Percentiles rank a stretch among this genome's conserved stretches.
Conservation (phyloP, 2,329 filamentous ascomycete genomes). For the Hirsutella rhossiliensis region DNA sequence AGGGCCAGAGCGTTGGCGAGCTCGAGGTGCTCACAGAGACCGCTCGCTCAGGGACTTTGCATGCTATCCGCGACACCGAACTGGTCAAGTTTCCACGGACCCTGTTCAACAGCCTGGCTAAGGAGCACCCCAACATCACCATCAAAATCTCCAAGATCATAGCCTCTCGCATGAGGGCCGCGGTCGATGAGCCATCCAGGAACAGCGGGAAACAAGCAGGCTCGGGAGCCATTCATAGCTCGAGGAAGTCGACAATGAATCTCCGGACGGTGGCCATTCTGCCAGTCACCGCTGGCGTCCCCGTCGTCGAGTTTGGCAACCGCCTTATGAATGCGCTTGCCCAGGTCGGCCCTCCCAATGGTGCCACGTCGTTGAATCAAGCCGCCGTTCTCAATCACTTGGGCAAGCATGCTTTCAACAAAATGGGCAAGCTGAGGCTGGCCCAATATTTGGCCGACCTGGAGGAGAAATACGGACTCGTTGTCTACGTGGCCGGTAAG, state of each 20-base stretch:
- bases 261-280: slow-evolving; percentile 85
- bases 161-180: slow-evolving; percentile 79
- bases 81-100: slow-evolving; percentile 92
- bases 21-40: slow-evolving; percentile 95
- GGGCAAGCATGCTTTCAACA: slow-evolving; percentile 90
- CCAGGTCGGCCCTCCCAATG: slow-evolving; percentile 81
- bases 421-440: slow-evolving; percentile 91
- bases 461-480: slow-evolving; percentile 92
- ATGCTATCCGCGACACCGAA: slow-evolving; percentile 94
- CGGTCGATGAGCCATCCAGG: slow-evolving; percentile 70
- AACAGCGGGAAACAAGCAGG: slow-evolving; percentile 53
- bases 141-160: slow-evolving; percentile 99
- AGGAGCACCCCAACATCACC: slow-evolving; percentile 94
- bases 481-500: slow-evolving; percentile 80
- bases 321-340: slow-evolving; percentile 75
- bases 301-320: slow-evolving; percentile 89
- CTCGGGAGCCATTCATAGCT: slow-evolving; percentile 36
- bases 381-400: slow-evolving; percentile 89
- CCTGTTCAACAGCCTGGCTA: slow-evolving; percentile 91
- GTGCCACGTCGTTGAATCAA: slow-evolving; percentile 86
- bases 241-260: slow-evolving; percentile 78
- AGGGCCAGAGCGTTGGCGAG: slow-evolving; percentile 95
- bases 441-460: slow-evolving; percentile 93
- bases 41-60: slow-evolving; percentile 75
- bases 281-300: slow-evolving; percentile 81